Base-by-base conservation (phyloP, 2,329 filamentous ascomycete species). In the Penicillium sp. region DNA sequence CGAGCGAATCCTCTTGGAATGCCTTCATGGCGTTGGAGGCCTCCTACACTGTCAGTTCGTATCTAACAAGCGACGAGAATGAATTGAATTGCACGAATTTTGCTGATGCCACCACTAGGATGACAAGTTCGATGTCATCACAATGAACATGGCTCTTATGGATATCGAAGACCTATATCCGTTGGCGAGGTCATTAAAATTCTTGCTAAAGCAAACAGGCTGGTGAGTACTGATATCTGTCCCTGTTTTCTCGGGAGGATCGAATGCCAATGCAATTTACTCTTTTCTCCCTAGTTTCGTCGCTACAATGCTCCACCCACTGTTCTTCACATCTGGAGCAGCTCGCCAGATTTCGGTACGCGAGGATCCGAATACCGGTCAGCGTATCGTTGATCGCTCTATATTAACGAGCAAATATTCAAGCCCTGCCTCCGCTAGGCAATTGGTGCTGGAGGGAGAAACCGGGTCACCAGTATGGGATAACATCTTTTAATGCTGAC, bases 71-170 rank as follows among this genome's bases (percentile, higher is more conserved):
- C 24, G 24, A 5, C 24, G 24, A 27, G 24, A 3, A 27, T 27
- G 18, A 18, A 18, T 27, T 6, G 18, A 18, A 27, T 27, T 27
- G 24, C 8, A 27, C 24, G 8, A 27, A 27, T 5, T 27, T 27
- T 27, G 3, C 24, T 27, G 24, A 27, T 27, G 24, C 32, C 1
- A 5, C 32, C 32, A 14, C 3, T 58, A 73, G 70, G 41, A 52
- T 47, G 62, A 55, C 10, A 53, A 58, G 34, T 81, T 78, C 57
- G 77, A 80, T 50, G 65, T 78, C 16, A 65, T 80, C 21, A 68
- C 75, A 16, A 76, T 79, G 57, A 81, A 80, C 62, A 80, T 80
- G 74, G 79, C 77, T 8, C 65, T 80, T 41, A 80, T 80, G 75
- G 79, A 81, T 51, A 68, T 81, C 4, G 66, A 75, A 18, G 71